Base-by-base conservation (phyloP, 306 rosid species). In the Senna tora region DNA sequence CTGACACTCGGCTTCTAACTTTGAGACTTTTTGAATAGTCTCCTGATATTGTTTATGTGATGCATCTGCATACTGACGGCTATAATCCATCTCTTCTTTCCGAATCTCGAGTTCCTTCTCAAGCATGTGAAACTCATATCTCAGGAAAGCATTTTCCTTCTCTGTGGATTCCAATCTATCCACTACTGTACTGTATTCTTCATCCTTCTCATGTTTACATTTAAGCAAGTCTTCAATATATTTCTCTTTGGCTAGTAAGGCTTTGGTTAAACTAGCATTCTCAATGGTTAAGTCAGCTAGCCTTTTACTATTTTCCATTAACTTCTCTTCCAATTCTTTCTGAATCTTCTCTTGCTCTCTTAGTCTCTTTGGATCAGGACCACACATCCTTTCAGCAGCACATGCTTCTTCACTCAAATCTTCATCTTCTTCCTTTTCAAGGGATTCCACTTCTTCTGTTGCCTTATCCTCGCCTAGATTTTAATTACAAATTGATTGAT, bases 61-160 rank as follows among this genome's bases (percentile, higher is more conserved):
- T 32, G 34, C 85, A 14, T 86, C 96, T 30, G 86, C 91, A 76
- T 85, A 79, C 65, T 57, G 85, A 20, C 84, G 87, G 64, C 80
- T 79, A 73, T 84, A 87, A 65, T 87, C 90, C 70, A 76, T 84
- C 75, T 87, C 97, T 74, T 87, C 97, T 36, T 77, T 82, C 28
- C 82, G 90, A 36, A 92, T 81, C 78, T 81, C 93, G 0, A 92
- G 88, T 72, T 92, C 97, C 81, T 89, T 92, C 79, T 89, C 88
- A 32, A 92, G 83, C 86, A 87, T 72, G 61, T 86, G 91, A 74
- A 85, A 89, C 80, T 92, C 96, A 50, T 92, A 89, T 82, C 87
- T 87, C 15, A 92, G 64, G 69, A 87, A 87, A 52, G 91, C 78
- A 72, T 89, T 92, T 81, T 92, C 97, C 78, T 86, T 92, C 74